phyloP scores from a whole-genome alignment of 2,329 filamentous ascomycete genomes.

The Aspergillus ruber region DNA sequence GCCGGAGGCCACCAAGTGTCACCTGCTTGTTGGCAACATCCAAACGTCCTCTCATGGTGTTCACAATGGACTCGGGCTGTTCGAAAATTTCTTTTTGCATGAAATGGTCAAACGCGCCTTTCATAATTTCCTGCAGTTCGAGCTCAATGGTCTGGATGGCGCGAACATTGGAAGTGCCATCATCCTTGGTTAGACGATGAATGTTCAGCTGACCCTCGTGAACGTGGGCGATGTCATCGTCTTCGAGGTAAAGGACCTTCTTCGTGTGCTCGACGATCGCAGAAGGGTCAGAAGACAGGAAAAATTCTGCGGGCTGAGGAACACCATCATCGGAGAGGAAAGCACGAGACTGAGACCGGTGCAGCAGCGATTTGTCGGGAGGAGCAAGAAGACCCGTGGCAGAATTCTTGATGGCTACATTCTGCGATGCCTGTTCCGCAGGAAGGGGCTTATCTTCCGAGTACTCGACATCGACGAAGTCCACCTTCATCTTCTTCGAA shows the following conservation, averaged over 20 bases:
- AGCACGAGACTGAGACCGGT: constrained; percentile 95
- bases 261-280: constrained; percentile 99
- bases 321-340: constrained; percentile 98
- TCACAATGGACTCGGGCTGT: constrained; percentile 98
- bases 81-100: constrained; percentile 99
- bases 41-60: constrained; percentile 98
- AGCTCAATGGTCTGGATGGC: constrained; percentile 98
- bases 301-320: constrained; percentile 98
- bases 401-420: constrained; percentile 90
- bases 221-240: constrained; percentile 99
- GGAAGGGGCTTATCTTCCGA: constrained; percentile 81
- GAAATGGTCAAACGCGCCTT: constrained; percentile 99
- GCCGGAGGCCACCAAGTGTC: constrained; percentile 88
- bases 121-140: constrained; percentile 99
- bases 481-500: constrained; percentile 98
- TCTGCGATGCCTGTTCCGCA: constrained; percentile 91
- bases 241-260: constrained; percentile 99
- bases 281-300: constrained; percentile 96
- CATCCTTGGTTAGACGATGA: constrained; percentile 93
- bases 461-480: constrained; percentile 99
- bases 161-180: constrained; percentile 93
- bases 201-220: constrained; percentile 99
- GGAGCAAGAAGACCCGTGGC: constrained; percentile 70
- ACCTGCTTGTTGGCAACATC: constrained; percentile 91
- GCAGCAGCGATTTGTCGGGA: constrained; percentile 93